Evolutionary conservation across 805 yeast genomes (phyloP), one percentile per base, ranked within the genome.

Genomic region (Myxozyma mucilagina): DNA sequence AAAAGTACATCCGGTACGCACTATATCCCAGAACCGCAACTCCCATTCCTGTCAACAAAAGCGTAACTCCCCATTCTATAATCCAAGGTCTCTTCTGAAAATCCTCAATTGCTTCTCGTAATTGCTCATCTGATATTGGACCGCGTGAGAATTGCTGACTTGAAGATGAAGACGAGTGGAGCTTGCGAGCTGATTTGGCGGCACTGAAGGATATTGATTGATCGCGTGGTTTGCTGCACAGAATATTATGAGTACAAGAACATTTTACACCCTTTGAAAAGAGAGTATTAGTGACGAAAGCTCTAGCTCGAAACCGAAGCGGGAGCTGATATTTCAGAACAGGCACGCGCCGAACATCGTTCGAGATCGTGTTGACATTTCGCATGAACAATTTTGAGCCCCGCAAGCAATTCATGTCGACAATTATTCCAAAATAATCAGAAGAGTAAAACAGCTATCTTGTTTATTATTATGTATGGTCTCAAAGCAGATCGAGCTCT

Each of bases 21-120:
- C 62, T 53, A 31, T 63, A 61, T 7, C 84, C 52, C 71, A 78
- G 8, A 4, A 59, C 31, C 9, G 53, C 47, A 13, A 51, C 7
- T 1, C 44, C 16, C 16, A 56, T 7, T 4, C 49, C 42, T n/a
- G 52, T 32, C 10, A 57, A 1, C 5, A 56, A 16, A 5, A 51
- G 2, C 10, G 53, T 34, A 10, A 47, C 18, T 10, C 47, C 34
- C 57, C 53, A 60, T 38, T 10, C 20, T 16, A 42, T 10, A 18
- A 39, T 31, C 14, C 16, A n/a, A 14, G 53, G n/a, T 42, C 34
- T 48, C 16, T 49, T 24, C 13, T 53, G 41, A 14, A 59, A 24
- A 7, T 51, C 24, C 20, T 44, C 36, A 5, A 62, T 53, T 4
- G 69, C 67, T 18, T 67, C 67, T 29, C 58, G 20, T 24, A 67